Evolutionary conservation across 164 flowering plant genomes (phyloP).

Genomic region (Vitis amurensis): DNA sequence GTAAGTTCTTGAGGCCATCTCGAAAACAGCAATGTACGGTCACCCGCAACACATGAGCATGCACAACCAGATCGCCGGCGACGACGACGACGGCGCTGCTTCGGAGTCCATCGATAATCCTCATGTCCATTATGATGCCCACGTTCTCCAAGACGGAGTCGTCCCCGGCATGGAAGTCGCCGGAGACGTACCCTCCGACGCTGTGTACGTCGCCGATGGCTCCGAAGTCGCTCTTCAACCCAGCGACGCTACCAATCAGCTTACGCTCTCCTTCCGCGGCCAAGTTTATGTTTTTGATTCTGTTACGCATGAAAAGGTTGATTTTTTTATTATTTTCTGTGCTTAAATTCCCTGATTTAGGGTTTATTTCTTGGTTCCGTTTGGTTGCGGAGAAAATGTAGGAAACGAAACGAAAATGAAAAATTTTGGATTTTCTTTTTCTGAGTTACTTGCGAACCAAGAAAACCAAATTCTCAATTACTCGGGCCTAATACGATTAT

Average conservation of each 20-base stretch:
- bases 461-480: too few species aligned
- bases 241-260: slow-evolving; percentile 33
- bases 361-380: neutral
- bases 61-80: slow-evolving; percentile 18
- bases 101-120: slow-evolving; percentile 16
- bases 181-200: slow-evolving; percentile 20
- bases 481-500: too few species aligned
- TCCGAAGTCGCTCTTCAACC: slow-evolving; percentile 15
- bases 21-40: slow-evolving; percentile 21
- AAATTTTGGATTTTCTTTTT: neutral
- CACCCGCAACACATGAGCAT: slow-evolving; percentile 28
- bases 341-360: neutral
- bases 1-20: neutral
- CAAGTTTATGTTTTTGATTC: slow-evolving; percentile 64
- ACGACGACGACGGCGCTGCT: slow-evolving; percentile 9
- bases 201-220: slow-evolving; percentile 15
- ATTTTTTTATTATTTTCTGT: neutral
- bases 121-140: slow-evolving; percentile 22
- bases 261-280: slow-evolving; percentile 65
- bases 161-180: slow-evolving; percentile 13
- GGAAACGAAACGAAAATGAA: neutral
- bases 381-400: neutral
- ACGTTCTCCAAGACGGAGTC: slow-evolving; percentile 18
- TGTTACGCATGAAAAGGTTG: slow-evolving; percentile 61
- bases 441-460: neutral